Evolutionary conservation across 169 alveolate genomes (phyloP).

Genomic region (Babesia bovis): DNA sequence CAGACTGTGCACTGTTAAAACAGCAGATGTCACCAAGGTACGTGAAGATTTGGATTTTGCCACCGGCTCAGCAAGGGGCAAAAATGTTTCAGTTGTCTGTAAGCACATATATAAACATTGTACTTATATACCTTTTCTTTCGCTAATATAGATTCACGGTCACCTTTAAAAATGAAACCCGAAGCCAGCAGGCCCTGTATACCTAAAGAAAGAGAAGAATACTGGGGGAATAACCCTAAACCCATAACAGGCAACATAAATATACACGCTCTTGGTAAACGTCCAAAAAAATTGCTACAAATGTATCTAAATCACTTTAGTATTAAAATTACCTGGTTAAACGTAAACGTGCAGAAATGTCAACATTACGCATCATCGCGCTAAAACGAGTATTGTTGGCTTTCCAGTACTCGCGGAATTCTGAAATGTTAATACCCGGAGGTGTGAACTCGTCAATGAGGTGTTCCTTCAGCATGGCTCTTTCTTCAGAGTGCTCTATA

Average conservation of each 20-base stretch:
- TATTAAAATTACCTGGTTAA: slow-evolving; percentile 12
- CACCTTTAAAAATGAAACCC: slow-evolving; percentile 52
- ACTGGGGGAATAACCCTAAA: slow-evolving; percentile 50
- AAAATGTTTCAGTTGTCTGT: not conserved
- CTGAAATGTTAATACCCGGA: slow-evolving; percentile 2
- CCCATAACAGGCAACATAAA: slow-evolving; percentile 52
- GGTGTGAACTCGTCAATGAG: not conserved
- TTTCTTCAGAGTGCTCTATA: not conserved
- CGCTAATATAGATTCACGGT: not conserved
- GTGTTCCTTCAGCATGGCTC: slow-evolving; percentile 24
- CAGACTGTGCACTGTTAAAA: slow-evolving; percentile 36
- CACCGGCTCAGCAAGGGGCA: not conserved
- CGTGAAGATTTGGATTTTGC: slow-evolving; percentile 35
- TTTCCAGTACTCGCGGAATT: slow-evolving; percentile 22
- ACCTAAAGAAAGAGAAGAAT: slow-evolving; percentile 41
- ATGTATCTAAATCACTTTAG: too few species aligned
- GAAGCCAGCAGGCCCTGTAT: slow-evolving; percentile 43
- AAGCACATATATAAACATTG: not conserved
- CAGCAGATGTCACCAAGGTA: slow-evolving; percentile 42
- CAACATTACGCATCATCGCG: slow-evolving; percentile 17
- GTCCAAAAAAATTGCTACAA: slow-evolving; percentile 20
- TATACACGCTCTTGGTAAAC: slow-evolving; percentile 19
- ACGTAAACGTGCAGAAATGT: slow-evolving; percentile 29
- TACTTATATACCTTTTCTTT: slow-evolving; percentile 1
- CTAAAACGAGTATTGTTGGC: slow-evolving; percentile 24